A percentile compares a stretch with the other conserved stretches of the same genome.
These are phyloP conservation scores for Termitomyces sp. DNA, from an alignment of 768 basidiomycete species.

Conservation along the genomic window DNA sequence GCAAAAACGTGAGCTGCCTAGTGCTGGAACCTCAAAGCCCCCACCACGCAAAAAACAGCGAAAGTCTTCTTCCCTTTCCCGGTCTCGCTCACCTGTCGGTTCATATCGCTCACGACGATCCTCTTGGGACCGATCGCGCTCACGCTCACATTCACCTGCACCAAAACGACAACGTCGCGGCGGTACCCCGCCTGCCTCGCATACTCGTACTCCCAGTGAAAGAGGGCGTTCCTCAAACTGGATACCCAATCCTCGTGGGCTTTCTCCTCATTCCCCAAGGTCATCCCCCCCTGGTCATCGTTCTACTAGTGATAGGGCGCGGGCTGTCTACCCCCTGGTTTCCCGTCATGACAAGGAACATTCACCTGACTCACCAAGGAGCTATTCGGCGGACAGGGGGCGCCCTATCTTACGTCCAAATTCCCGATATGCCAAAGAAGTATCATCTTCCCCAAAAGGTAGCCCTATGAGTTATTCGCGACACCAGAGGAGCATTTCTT, in stretches of 20 bases:
- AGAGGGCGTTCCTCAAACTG: constrained; percentile 36
- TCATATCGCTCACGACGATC: constrained; percentile 67
- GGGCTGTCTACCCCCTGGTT: constrained; percentile 4
- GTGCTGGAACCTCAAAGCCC: constrained; percentile 34
- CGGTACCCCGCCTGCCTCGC: constrained; percentile 44
- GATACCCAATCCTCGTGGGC: constrained; percentile 18
- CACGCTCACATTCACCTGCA: constrained; percentile 58
- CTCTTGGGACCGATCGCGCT: constrained; percentile 63
- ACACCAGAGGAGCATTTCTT: constrained; percentile 51
- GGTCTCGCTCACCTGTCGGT: constrained; percentile 59
- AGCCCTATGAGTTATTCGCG: constrained; percentile 32
- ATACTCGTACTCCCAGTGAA: constrained; percentile 50
- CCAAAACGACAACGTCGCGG: constrained; percentile 54
- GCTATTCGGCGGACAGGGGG: constrained; percentile 13
- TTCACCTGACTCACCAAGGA: constrained; percentile 22
- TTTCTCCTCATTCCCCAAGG: constrained; percentile 11
- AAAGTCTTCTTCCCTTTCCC: constrained; percentile 56
- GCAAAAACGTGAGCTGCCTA: constrained; percentile 56
- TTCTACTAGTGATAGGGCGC: constrained; percentile 2
- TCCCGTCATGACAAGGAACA: constrained; percentile 21
- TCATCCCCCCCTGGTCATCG: constrained; percentile 6
- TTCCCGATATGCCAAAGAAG: constrained; percentile 22
- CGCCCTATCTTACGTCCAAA: constrained; percentile 18
- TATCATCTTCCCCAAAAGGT: constrained; percentile 38
- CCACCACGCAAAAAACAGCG: constrained; percentile 45